phyloP scores from a whole-genome alignment of 306 rosid genomes.

The Biancaea sappan region DNA sequence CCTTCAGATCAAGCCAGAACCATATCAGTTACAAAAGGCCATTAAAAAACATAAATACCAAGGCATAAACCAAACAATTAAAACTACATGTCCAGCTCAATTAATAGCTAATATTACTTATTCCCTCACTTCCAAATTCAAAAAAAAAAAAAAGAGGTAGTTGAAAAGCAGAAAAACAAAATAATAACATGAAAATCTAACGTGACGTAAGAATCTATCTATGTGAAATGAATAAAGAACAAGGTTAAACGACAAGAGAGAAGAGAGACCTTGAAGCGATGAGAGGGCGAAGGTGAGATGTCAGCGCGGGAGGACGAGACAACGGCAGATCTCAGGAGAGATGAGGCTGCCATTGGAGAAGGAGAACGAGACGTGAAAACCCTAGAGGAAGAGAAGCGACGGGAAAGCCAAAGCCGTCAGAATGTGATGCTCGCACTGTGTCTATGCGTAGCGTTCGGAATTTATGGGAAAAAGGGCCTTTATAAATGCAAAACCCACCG shows the following conservation, averaged over 20 bases:
- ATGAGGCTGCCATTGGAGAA: conserved; percentile 71
- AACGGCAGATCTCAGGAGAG: conserved; percentile 65
- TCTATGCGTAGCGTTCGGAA: background rate
- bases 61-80: background rate
- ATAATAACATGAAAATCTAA: background rate
- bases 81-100: background rate
- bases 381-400: conserved; percentile 18
- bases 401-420: background rate
- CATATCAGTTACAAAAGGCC: background rate
- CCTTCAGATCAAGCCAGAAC: background rate
- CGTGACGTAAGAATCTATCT: background rate
- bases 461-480: background rate
- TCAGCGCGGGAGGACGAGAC: conserved; percentile 51
- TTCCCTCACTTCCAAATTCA: background rate
- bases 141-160: background rate
- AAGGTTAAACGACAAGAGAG: background rate
- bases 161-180: background rate
- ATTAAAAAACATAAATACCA: background rate
- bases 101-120: background rate
- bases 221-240: background rate
- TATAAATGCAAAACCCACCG: conserved; percentile 33
- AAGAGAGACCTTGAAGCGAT: conserved; percentile 51
- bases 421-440: conserved; percentile 1
- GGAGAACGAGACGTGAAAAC: conserved; percentile 24
- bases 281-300: conserved; percentile 36